Base-by-base conservation (phyloP, 805 yeast species). In the Helenozyma rhizophorensis region DNA sequence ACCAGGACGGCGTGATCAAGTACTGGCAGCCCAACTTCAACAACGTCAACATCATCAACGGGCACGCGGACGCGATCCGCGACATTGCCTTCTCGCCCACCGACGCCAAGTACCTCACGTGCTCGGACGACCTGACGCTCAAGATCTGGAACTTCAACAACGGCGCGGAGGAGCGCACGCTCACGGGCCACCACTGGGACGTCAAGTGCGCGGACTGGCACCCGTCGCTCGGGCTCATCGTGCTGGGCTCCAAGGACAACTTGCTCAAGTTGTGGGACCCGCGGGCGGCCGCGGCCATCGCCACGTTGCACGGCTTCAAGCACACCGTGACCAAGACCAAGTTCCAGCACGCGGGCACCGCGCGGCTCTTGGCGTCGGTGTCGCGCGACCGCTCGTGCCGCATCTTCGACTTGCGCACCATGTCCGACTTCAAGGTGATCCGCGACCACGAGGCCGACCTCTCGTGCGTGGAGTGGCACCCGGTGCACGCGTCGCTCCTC, bases 21-120 rank as follows among this genome's bases (percentile, higher is more conserved):
- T 90, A 83, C 52, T 93, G 98, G 98, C 97, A 89, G 61, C 95
- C 97, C 4, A 93, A 93, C 60, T 86, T 93, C 67, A 93, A 93
- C 62, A 90, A 93, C 66, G 97, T 94, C 28, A 88, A 90, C 54
- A 81, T 85, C 18, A 56, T 79, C 21, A 53, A 53, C 39, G 88
- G 81, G 1, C 95, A 88, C 53, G 70, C 83, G 4, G 93, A 86
- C 56, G 84, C 85, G 8, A 74, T 93, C 25, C 72, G 95, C 39
- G 97, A 87, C 49, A 72, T 93, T 25, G 81, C 89, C 5, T 93
- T 93, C 58, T 76, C 90, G 31, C 96, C 96, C 4, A 82, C 80
- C 48, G 98, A 90, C 56, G 66, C 88, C 7, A 87, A 88, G 54
- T 93, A 89, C 58, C 84, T 88, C n/a, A 84, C 95, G 1, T 84